Percentiles rank a stretch among this genome's conserved stretches.
Conservation (phyloP, 2,329 filamentous ascomycete genomes). For the Neurospora sp. region DNA sequence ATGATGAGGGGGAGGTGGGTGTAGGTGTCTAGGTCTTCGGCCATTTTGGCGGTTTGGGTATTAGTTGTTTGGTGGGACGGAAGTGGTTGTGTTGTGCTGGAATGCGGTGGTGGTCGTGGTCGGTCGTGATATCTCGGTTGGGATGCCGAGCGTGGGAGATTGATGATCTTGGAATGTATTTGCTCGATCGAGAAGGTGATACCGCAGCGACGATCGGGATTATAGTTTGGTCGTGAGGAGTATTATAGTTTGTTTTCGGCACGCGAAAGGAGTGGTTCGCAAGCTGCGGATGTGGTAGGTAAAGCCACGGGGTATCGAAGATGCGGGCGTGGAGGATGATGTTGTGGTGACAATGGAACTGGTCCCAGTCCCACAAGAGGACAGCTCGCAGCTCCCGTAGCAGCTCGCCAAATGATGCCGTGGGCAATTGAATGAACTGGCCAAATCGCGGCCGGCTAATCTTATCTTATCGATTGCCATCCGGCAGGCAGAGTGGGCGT, state of each 20-base stretch:
- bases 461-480: neutral
- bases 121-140: neutral
- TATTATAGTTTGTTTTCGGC: neutral
- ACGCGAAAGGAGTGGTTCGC: neutral
- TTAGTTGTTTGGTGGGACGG: too few relatives aligned
- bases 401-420: neutral
- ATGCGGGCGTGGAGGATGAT: neutral
- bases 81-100: neutral
- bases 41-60: constrained; percentile 21
- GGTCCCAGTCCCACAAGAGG: neutral
- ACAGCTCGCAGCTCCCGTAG: neutral
- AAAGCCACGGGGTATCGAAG: neutral
- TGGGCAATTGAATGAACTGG: neutral
- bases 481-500: neutral
- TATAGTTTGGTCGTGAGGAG: neutral
- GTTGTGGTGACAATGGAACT: neutral
- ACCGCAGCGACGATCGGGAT: neutral
- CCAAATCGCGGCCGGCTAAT: neutral
- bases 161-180: neutral
- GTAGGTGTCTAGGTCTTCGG: constrained; percentile 61
- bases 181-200: neutral
- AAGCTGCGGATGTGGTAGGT: neutral
- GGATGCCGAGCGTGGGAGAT: neutral
- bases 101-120: neutral
- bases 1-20: constrained; percentile 72